These are phyloP conservation scores for Solanum medicagineum DNA, from an alignment of 257 asterid genomes.

Conservation along the genomic window DNA sequence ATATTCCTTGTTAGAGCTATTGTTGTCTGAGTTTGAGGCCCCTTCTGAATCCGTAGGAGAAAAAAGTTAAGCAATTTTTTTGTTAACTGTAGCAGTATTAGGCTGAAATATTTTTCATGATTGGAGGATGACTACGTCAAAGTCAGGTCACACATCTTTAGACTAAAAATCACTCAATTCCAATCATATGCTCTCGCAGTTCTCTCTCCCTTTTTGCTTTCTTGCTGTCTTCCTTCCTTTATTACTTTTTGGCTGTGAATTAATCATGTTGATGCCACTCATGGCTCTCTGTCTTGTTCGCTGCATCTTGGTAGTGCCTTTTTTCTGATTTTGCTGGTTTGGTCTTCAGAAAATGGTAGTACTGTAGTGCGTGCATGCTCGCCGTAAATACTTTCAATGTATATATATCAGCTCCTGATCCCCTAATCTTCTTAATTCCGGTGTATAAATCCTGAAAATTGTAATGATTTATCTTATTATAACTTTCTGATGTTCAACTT, in stretches of 20 bases:
- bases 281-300: background rate
- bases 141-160: background rate
- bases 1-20: background rate
- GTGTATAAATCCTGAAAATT: background rate
- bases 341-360: background rate
- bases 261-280: background rate
- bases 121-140: background rate
- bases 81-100: background rate
- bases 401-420: background rate
- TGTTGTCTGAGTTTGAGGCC: background rate
- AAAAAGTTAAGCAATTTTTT: background rate
- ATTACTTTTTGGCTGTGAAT: background rate
- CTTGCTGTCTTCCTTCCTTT: background rate
- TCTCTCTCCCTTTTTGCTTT: background rate
- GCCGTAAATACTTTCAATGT: background rate
- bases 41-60: background rate
- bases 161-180: background rate
- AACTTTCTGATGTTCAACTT: background rate
- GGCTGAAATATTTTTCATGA: background rate
- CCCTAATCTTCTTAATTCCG: background rate
- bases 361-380: background rate
- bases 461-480: background rate
- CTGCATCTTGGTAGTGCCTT: background rate
- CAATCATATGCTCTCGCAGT: background rate
- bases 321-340: background rate